phyloP scores from a whole-genome alignment of 1,139 yeast species.

The Geotrichum siamense region DNA sequence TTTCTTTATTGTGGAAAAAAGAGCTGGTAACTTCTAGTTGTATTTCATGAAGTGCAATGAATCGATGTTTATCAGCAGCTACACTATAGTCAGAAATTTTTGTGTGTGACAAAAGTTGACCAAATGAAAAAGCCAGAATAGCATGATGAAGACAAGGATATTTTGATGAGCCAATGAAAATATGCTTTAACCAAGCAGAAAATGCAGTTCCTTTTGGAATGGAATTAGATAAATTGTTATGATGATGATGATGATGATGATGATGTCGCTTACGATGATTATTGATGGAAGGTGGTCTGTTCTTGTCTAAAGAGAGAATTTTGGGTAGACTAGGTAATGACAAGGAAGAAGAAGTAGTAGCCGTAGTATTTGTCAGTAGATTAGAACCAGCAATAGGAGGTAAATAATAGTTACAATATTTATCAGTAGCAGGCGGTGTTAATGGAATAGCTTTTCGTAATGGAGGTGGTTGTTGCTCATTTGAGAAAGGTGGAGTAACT shows the following conservation, averaged over 20 bases:
- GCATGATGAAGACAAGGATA: slow-evolving; percentile 30
- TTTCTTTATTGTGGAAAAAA: slow-evolving; percentile 26
- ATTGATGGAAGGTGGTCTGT: neutral
- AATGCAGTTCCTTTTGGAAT: slow-evolving; percentile 21
- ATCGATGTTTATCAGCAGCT: slow-evolving; percentile 28
- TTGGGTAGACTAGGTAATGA: slow-evolving; percentile 1
- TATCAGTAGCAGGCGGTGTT: slow-evolving; percentile 11
- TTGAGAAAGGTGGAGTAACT: slow-evolving; percentile 1
- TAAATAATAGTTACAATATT: slow-evolving; percentile 10
- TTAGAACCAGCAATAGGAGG: slow-evolving; percentile 9
- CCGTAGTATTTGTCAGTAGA: neutral
- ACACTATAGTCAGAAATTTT: slow-evolving; percentile 20
- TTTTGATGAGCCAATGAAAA: slow-evolving; percentile 23
- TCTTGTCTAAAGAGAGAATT: neutral
- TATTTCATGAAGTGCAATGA: slow-evolving; percentile 27
- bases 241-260: neutral
- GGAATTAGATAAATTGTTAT: too few relatives aligned
- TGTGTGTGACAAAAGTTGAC: slow-evolving; percentile 26
- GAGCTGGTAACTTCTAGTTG: slow-evolving; percentile 24
- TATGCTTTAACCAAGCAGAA: slow-evolving; percentile 28
- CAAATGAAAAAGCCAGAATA: slow-evolving; percentile 30
- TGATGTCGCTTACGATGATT: too few relatives aligned
- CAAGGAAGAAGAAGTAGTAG: neutral
- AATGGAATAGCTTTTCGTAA: neutral
- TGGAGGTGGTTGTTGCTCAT: neutral